Base-by-base conservation (phyloP, 495 filamentous ascomycete species). In the Neurospora sp. region DNA sequence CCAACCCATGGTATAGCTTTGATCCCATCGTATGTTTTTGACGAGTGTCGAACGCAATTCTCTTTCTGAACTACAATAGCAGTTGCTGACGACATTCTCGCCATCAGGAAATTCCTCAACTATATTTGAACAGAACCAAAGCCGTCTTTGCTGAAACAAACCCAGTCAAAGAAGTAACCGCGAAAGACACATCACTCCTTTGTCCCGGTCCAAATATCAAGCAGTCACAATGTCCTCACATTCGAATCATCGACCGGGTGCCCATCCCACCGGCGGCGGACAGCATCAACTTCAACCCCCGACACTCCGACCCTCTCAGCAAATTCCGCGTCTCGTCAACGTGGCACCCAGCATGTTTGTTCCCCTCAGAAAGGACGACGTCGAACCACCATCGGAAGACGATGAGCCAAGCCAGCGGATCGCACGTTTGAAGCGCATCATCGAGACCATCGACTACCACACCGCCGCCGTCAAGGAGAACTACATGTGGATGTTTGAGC, bases 281-380 rank as follows among this genome's bases (percentile, higher is more conserved):
- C 42, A 53, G 20, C 44, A 73, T 20, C 68, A 73, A 73, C 20
- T 65, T 40, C 71, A 68, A 39, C 61, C 39, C 42, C 46, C 37
- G 37, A 59, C 70, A 22, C 18, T 40, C 53, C 12, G 41, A 18
- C 53, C 73, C 9, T 59, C 77, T 44, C 78, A 81, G 11, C 71
- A 73, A 1, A 83, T 83, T n/a, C 82, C 82, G 2, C 70, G 68
- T 0, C 79, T 81, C 61, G 72, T 48, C 14, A 80, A 73, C 72
- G 75, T 84, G 35, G 75, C 79, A 1, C 81, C 83, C 6, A 75
- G 78, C 46, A 83, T 86, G 27, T 86, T 88, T 73, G 79, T 82
- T 2, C 82, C 85, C 7, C 78, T 85, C 68, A 72, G 70, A 3
- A 73, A 75, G 4, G 81, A 85, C 70, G 73, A 83, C 46, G 77